These are phyloP conservation scores for Hordeum pubiflorum DNA, from an alignment of 202 grass and related monocot genomes.

Conservation along the genomic window DNA sequence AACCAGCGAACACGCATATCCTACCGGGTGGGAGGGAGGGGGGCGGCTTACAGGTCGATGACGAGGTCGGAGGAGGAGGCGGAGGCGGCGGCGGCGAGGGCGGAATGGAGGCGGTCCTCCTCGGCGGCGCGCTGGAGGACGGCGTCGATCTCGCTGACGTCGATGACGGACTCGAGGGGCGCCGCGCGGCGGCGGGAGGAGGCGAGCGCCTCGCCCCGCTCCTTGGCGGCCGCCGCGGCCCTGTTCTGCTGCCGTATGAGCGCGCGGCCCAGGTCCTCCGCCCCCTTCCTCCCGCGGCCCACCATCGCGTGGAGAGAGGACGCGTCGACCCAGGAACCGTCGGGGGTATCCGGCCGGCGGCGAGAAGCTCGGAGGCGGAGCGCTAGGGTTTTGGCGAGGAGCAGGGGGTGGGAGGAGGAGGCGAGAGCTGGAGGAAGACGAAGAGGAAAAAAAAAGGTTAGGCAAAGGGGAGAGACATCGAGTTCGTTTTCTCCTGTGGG, in stretches of 20 bases:
- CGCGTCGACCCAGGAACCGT: neutral
- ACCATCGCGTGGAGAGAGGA: neutral
- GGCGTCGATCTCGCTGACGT: conserved; percentile 83
- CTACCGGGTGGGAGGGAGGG: neutral
- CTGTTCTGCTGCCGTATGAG: conserved; percentile 73
- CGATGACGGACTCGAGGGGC: conserved; percentile 74
- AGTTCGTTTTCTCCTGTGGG: neutral
- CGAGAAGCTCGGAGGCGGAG: neutral
- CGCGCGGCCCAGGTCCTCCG: conserved; percentile 57
- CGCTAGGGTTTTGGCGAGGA: conserved; percentile 23
- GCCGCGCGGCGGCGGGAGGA: conserved; percentile 40
- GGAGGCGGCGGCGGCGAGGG: conserved; percentile 18
- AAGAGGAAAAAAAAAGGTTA: neutral
- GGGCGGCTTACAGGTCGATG: conserved; percentile 47
- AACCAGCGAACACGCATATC: neutral
- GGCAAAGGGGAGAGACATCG: neutral
- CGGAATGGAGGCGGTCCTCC: conserved; percentile 34
- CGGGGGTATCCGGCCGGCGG: neutral
- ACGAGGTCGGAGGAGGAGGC: conserved; percentile 35
- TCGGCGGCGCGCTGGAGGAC: conserved; percentile 67
- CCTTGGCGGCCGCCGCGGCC: conserved; percentile 50
- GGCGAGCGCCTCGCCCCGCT: conserved; percentile 55
- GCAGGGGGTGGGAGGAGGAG: neutral
- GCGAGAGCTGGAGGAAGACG: neutral
- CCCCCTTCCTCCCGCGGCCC: conserved; percentile 44